phyloP scores from a whole-genome alignment of 148 eudicot species.

The Rheum nobile region DNA sequence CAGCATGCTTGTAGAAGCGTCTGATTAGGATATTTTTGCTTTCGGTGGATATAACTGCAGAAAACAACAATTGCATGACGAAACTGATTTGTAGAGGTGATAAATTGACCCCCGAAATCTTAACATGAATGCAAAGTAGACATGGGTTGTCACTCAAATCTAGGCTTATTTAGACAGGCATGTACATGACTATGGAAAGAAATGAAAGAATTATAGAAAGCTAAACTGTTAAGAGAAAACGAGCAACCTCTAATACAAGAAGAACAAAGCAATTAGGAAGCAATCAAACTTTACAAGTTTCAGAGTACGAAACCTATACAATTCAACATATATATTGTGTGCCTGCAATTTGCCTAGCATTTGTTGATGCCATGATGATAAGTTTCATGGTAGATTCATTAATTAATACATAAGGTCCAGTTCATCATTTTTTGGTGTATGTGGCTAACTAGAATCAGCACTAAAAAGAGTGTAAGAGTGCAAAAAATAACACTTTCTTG shows the following conservation, averaged over 20 bases:
- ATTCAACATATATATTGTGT: neutral
- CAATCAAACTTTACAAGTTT: no score
- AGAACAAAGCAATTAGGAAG: no score
- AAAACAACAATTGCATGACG: neutral
- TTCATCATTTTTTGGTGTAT: neutral
- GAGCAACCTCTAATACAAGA: neutral
- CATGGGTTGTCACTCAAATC: no score
- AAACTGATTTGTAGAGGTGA: no score
- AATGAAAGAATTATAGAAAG: neutral
- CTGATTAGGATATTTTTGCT: constrained; percentile 60
- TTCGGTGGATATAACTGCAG: constrained; percentile 65
- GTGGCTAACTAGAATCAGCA: neutral
- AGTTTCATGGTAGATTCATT: neutral
- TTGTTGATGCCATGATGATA: neutral
- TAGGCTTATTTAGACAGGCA: no score
- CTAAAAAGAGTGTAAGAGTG: neutral
- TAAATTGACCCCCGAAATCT: no score
- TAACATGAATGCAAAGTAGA: no score
- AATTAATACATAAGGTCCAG: neutral
- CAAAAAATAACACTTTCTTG: neutral
- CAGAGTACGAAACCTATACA: neutral
- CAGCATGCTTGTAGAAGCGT: constrained; percentile 66
- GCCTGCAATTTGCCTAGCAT: neutral
- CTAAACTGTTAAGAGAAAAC: neutral
- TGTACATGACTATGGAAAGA: no score